A percentile compares a stretch with the other conserved stretches of the same genome.
Conservation (phyloP, 306 rosid genomes). For the Cucurbita argyrosperma region DNA sequence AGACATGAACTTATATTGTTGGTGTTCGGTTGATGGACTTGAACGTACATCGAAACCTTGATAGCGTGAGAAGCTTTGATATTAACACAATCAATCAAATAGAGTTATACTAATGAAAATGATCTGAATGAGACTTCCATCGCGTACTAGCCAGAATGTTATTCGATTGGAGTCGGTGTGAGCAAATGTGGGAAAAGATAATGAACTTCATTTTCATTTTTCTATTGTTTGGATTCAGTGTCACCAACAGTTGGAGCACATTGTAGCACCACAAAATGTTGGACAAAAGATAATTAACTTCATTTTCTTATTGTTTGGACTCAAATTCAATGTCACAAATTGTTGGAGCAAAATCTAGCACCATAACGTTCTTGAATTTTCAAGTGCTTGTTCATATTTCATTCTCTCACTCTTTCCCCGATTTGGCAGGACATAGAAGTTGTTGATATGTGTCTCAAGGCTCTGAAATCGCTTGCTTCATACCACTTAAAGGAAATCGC, state of each 20-base stretch:
- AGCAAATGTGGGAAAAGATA: background rate
- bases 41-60: background rate
- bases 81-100: background rate
- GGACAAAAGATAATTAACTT: background rate
- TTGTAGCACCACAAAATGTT: background rate
- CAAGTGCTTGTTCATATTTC: background rate
- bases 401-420: background rate
- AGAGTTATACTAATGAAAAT: background rate
- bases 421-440: conserved; percentile 62
- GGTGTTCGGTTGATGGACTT: background rate
- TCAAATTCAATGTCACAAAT: background rate
- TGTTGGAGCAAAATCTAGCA: background rate
- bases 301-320: background rate
- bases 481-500: conserved; percentile 59
- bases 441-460: conserved; percentile 65
- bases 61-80: background rate
- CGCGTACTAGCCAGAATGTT: background rate
- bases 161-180: background rate
- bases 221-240: background rate
- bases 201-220: background rate
- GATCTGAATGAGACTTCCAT: background rate
- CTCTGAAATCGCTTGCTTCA: conserved; percentile 81
- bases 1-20: background rate
- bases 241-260: background rate
- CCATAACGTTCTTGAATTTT: background rate